phyloP scores from a whole-genome alignment of 139 green algal genomes.

The Mychonastes homosphaera region DNA sequence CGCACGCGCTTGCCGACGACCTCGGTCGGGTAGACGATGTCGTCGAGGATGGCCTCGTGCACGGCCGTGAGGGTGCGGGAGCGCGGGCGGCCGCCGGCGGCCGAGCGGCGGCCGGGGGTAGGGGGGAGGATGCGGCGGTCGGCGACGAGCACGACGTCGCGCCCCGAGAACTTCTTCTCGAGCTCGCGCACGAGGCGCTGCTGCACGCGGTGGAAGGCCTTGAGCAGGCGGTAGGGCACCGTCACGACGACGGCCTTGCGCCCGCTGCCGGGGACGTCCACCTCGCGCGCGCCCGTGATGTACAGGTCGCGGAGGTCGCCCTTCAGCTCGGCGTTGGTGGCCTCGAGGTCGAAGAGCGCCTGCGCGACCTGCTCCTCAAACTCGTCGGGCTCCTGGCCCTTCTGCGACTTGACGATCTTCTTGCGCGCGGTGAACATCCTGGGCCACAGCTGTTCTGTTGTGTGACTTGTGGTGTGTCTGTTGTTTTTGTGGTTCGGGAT shows the following conservation, averaged over 20 bases:
- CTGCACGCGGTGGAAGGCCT: constrained; percentile 98
- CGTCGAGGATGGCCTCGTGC: constrained; percentile 82
- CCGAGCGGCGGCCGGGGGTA: constrained; percentile 45
- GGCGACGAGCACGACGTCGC: constrained; percentile 95
- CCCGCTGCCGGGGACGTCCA: constrained; percentile 69
- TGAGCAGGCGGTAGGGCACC: constrained; percentile 94
- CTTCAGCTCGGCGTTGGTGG: constrained; percentile 98
- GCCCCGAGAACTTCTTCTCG: constrained; percentile 99
- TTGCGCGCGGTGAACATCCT: constrained; percentile 31
- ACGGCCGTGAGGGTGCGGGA: constrained; percentile 91
- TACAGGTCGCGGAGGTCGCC: constrained; percentile 92
- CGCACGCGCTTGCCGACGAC: constrained; percentile 97
- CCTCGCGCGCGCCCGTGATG: constrained; percentile 88
- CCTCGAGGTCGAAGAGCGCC: constrained; percentile 98
- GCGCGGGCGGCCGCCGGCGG: constrained; percentile 69
- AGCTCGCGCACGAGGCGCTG: constrained; percentile 94
- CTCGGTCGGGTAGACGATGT: constrained; percentile 98
- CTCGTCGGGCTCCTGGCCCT: constrained; percentile 74
- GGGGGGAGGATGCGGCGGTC: constrained; percentile 87
- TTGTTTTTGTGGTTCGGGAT: too few species aligned
- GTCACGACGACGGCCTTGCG: constrained; percentile 95
- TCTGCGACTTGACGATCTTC: constrained; percentile 99
- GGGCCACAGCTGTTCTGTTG: too few species aligned
- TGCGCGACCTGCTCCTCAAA: constrained; percentile 97
- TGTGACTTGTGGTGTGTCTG: too few species aligned